A percentile compares a stretch with the other conserved stretches of the same genome.
phyloP scores from a whole-genome alignment of 2,329 filamentous ascomycete species.

The Aspergillus hiratsukae region DNA sequence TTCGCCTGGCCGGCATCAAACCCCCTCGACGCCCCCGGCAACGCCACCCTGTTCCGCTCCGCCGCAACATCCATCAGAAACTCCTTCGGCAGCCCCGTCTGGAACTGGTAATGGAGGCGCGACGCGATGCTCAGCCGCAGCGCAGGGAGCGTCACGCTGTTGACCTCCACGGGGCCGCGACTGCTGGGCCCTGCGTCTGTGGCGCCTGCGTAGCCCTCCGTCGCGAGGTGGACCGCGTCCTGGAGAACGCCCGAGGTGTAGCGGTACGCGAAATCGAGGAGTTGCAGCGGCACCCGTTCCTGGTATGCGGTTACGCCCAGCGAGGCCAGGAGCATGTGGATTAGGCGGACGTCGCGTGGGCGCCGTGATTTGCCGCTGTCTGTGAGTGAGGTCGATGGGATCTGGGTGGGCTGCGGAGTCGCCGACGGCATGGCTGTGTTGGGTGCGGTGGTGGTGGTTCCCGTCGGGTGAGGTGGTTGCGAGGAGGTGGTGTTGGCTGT shows the following conservation, averaged over 20 bases:
- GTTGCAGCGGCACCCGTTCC: conserved; percentile 49
- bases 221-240: conserved; percentile 49
- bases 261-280: conserved; percentile 51
- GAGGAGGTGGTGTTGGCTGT: conserved; percentile 15
- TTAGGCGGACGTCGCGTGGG: conserved; percentile 47
- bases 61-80: conserved; percentile 56
- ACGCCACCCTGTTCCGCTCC: conserved; percentile 50
- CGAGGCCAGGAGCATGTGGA: conserved; percentile 48
- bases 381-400: conserved; percentile 42
- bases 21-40: conserved; percentile 53
- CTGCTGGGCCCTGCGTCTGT: conserved; percentile 23
- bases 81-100: conserved; percentile 56
- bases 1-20: conserved; percentile 31
- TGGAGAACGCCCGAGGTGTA: conserved; percentile 51
- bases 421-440: conserved; percentile 12
- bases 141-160: conserved; percentile 52
- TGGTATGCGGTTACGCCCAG: conserved; percentile 48
- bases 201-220: conserved; percentile 47
- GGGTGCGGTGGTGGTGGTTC: conserved; percentile 19
- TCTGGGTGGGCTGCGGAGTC: conserved; percentile 29
- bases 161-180: conserved; percentile 42
- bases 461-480: conserved; percentile 16
- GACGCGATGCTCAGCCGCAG: conserved; percentile 59
- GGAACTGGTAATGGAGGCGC: conserved; percentile 58
- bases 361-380: conserved; percentile 45